Evolutionary conservation across 129 eudicot species (phyloP), one percentile per base, ranked within the genome.

Genomic region (Sambucus nigra): DNA sequence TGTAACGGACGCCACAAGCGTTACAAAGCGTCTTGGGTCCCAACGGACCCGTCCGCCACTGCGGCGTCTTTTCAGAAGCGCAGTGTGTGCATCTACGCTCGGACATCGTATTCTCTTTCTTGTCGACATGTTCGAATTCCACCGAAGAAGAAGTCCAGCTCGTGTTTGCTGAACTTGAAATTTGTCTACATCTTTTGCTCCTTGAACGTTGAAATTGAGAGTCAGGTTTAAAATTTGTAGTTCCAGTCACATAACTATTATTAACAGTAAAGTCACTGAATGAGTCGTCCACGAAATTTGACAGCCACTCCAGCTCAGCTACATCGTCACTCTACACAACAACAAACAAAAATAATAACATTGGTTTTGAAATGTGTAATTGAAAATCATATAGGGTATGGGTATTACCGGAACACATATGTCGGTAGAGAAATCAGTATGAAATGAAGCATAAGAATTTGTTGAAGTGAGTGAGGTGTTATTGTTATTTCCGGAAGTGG

Each of bases 11-110:
- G 5, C 94, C 94, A 32, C 94, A 83, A 0, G 94, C 94, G 59
- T 83, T 83, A 75, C 94, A 83, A 46, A 83, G 58, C 16, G 94
- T 83, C 48, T 83, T 83, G 16, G 94, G 94, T 14, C 94, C 94
- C 22, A 78, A 10, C 16, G 94, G 94, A 2, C 94, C 94, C 7
- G 94, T 75, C 49, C 94, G 63, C 94, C 94, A 83, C 65, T 83
- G 94, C 48, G 94, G 94, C 35, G 94, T 83, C 52, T 83, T 83
- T 76, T 79, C 94, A 55, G 94, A 83, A 5, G 87, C 73, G 64
- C 94, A 83, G 74, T 83, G 94, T 39, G 79, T 79, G 76, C 94
- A 83, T 47, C 87, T 65, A 0, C 94, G 87, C 28, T 63, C 48
- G 22, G 67, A 55, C n/a, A n/a, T n/a, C n/a, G n/a, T n/a, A n/a